These are phyloP conservation scores for Chlorella sp. DNA, from an alignment of 139 green algal genomes.

Conservation along the genomic window DNA sequence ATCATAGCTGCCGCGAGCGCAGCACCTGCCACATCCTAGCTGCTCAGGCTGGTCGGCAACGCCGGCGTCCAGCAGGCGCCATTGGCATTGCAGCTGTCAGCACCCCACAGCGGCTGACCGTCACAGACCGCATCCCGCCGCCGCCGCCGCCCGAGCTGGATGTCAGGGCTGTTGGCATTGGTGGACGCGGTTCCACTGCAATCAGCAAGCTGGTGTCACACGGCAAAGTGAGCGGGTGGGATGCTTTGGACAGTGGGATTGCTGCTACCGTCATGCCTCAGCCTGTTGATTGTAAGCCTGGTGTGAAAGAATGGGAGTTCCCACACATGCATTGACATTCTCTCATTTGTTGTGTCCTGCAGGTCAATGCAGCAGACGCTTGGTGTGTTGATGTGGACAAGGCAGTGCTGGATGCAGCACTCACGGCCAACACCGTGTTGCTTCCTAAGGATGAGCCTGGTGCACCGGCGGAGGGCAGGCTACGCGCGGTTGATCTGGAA, in stretches of 20 bases:
- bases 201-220: slow-evolving; percentile 56
- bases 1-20: no score
- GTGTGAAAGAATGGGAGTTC: no score
- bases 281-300: no score
- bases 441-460: slow-evolving; percentile 49
- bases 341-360: not conserved
- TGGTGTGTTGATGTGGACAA: slow-evolving; percentile 63
- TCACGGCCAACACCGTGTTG: slow-evolving; percentile 27
- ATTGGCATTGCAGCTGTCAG: not conserved
- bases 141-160: slow-evolving; percentile 32
- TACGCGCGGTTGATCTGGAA: slow-evolving; percentile 36
- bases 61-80: not conserved
- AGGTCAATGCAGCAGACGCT: slow-evolving; percentile 32
- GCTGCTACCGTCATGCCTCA: no score
- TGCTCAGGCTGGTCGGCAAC: not conserved
- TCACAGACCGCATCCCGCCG: slow-evolving; percentile 12
- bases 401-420: slow-evolving; percentile 28
- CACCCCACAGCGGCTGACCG: not conserved
- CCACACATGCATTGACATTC: no score
- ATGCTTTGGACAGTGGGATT: no score
- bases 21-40: no score
- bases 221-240: not conserved
- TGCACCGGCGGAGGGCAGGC: not conserved
- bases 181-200: slow-evolving; percentile 66
- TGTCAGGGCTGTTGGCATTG: slow-evolving; percentile 72